These are phyloP conservation scores for Candida tallmaniae DNA, from an alignment of 805 yeast genomes.

Conservation along the genomic window DNA sequence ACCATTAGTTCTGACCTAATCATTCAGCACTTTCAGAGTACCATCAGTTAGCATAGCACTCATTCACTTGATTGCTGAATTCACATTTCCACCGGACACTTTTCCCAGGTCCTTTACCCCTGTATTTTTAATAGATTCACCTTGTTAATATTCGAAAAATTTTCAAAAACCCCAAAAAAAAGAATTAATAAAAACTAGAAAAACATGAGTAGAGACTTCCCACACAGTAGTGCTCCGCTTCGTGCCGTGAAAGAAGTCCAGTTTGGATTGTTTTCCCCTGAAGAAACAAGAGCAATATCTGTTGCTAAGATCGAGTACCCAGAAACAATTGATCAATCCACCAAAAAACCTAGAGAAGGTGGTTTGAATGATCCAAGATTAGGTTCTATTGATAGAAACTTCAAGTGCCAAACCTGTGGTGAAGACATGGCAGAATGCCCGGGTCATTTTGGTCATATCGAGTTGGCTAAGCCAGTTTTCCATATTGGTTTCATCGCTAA, in stretches of 20 bases:
- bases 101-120: conserved; percentile 4
- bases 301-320: conserved; percentile 98
- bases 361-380: conserved; percentile 96
- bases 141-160: conserved; percentile 3
- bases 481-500: conserved; percentile 96
- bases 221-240: conserved; percentile 97
- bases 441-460: conserved; percentile 99
- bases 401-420: conserved; percentile 98
- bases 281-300: conserved; percentile 90
- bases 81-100: conserved; percentile 1
- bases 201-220: conserved; percentile 56
- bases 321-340: conserved; percentile 98
- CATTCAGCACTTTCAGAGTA: neutral
- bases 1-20: neutral
- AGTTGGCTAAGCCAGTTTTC: conserved; percentile 96
- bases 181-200: conserved; percentile 7
- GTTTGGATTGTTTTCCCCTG: conserved; percentile 96
- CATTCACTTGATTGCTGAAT: conserved; percentile 29
- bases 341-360: conserved; percentile 91
- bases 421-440: conserved; percentile 99
- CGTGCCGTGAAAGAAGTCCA: conserved; percentile 98
- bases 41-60: conserved; percentile 16
- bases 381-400: conserved; percentile 95
- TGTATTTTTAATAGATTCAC: conserved; percentile 9
- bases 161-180: conserved; percentile 12